Base-by-base conservation (phyloP, 2,329 filamentous ascomycete species). In the Ampelomyces quisqualis region DNA sequence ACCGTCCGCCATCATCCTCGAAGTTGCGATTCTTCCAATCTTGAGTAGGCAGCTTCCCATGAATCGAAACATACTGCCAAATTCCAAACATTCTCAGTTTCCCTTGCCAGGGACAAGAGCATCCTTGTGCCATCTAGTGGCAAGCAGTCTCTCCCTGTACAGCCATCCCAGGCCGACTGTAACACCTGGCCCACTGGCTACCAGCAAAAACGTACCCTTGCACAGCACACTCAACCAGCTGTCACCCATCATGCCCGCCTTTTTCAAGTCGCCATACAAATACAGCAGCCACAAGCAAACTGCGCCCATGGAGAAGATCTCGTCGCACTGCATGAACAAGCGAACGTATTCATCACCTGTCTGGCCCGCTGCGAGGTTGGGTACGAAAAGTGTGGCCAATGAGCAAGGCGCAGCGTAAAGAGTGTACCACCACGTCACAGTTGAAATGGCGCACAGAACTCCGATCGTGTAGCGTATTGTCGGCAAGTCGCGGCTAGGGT, bases 211-310 rank as follows among this genome's bases (percentile, higher is more conserved):
- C 10, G 40, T 7, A 3, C 45, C 49, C 17, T 41, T 52, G 3
- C 19, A 13, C 4, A 49, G 2, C 17, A 52, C 45, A 10, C 40
- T 41, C 10, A 39, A 2, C 45, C 45, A 52, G 20, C 45, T 39
- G n/a, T 39, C 30, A 2, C 34, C n/a, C 29, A 52, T 17, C 45
- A 52, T 49, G 9, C 40, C 40, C 9, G 40, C 45, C 14, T 35
- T 46, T 36, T 45, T 52, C 19, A 52, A 10, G 19, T 52, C 49
- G 5, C 45, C 40, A 20, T 45, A 52, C 4, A 49, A 11, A 14
- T 52, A 52, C 15, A 52, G 38, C 14, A 52, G 31, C 49, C 45
- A 52, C 3, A 52, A 17, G 4, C 46, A 24, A 17, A 40, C 38
- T 1, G 49, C 26, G 0, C 34, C 38, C 18, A 47, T 22, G 4